Conservation (phyloP, 352 stramenopile genomes). For the Phytophthora constricta region DNA sequence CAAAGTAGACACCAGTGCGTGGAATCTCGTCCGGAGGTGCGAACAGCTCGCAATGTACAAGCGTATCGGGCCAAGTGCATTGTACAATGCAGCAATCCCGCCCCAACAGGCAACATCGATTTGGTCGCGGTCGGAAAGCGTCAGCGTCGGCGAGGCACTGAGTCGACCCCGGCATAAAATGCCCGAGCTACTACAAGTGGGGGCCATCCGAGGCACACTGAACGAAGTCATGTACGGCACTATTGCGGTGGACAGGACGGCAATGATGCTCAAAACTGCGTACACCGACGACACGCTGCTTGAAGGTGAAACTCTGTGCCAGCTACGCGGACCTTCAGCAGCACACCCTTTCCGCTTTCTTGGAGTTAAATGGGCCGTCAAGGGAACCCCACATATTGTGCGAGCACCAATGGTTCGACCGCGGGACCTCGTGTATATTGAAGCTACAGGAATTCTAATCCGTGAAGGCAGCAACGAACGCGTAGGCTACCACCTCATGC, state of each 20-base stretch:
- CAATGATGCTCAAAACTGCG: constrained; percentile 53
- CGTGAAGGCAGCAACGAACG: constrained; percentile 33
- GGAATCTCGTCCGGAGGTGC: constrained; percentile 36
- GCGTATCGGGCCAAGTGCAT: constrained; percentile 10
- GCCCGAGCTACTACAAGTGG: constrained; percentile 45
- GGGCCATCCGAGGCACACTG: constrained; percentile 45
- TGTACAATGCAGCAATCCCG: constrained; percentile 13
- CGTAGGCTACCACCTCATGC: constrained; percentile 58
- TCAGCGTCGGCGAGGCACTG: constrained; percentile 20
- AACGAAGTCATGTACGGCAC: constrained; percentile 72
- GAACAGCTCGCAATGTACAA: constrained; percentile 46
- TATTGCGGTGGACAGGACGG: constrained; percentile 44
- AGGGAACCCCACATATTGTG: constrained; percentile 34
- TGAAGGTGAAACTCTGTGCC: constrained; percentile 54
- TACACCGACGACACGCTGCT: constrained; percentile 60
- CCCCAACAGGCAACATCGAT: constrained; percentile 24
- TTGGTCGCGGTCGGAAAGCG: constrained; percentile 17
- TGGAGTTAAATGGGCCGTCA: constrained; percentile 60
- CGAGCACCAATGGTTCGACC: constrained; percentile 34
- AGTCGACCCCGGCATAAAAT: constrained; percentile 37
- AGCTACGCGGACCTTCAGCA: constrained; percentile 47
- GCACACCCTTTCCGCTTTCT: constrained; percentile 52
- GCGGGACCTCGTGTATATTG: constrained; percentile 49
- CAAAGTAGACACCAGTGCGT: constrained; percentile 34
- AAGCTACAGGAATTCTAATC: constrained; percentile 46